Conservation (phyloP, 1,284 basidiomycete species). For the Naganishia cerealis region DNA sequence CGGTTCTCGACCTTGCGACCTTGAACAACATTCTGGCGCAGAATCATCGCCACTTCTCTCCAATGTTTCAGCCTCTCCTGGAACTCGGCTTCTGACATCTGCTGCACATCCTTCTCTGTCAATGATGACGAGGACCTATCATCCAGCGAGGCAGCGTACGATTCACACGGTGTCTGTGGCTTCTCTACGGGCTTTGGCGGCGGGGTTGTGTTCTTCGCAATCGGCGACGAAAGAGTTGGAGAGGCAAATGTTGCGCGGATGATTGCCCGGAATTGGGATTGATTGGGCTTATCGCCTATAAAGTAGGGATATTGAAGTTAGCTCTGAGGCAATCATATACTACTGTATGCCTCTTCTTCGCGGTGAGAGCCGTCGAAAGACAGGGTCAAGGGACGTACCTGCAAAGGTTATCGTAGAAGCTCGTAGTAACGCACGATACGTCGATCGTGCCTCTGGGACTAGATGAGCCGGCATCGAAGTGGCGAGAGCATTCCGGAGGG, state of each 20-base stretch:
- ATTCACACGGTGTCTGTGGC: slow-evolving; percentile 30
- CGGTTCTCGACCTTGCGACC: slow-evolving; percentile 43
- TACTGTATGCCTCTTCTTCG: neutral
- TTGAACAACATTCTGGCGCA: slow-evolving; percentile 52
- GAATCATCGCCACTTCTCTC: slow-evolving; percentile 49
- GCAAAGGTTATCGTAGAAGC: slow-evolving; percentile 50
- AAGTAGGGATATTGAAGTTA: neutral
- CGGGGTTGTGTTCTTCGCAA: slow-evolving; percentile 29
- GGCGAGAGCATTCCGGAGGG: neutral
- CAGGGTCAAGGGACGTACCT: slow-evolving; percentile 36
- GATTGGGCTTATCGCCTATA: slow-evolving; percentile 44
- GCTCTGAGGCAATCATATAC: neutral
- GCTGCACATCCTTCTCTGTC: slow-evolving; percentile 11
- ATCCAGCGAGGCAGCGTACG: slow-evolving; percentile 9
- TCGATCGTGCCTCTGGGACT: slow-evolving; percentile 41
- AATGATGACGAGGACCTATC: slow-evolving; percentile 25
- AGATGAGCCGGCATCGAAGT: slow-evolving; percentile 12
- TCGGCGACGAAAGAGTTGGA: slow-evolving; percentile 41
- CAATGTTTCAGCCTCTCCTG: slow-evolving; percentile 48
- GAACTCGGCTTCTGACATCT: slow-evolving; percentile 34
- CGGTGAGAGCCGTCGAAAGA: neutral
- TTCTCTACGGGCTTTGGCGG: slow-evolving; percentile 27
- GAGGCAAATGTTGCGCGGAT: slow-evolving; percentile 47
- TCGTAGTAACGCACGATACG: slow-evolving; percentile 49
- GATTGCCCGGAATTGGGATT: slow-evolving; percentile 40